phyloP scores from a whole-genome alignment of 495 filamentous ascomycete species.

The Aspergillus affinis region DNA sequence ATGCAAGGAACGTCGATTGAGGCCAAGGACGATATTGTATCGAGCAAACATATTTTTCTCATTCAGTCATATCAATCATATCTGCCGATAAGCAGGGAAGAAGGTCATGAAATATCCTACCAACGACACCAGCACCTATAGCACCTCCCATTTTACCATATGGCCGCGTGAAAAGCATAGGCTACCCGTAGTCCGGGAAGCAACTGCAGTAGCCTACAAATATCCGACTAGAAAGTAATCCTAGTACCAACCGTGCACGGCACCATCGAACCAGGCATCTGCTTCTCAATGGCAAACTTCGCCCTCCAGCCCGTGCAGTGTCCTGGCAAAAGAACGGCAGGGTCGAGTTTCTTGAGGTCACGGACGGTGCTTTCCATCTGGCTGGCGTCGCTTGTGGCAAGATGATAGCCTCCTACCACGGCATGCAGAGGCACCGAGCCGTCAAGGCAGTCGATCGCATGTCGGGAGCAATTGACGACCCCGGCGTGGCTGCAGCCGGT shows the following conservation, averaged over 20 bases:
- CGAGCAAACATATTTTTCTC: background rate
- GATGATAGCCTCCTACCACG: slow-evolving; percentile 61
- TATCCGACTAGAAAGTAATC: slow-evolving; percentile 39
- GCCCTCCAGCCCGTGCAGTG: slow-evolving; percentile 64
- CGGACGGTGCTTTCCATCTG: slow-evolving; percentile 48
- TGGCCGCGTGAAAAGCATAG: no score
- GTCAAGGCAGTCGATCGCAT: slow-evolving; percentile 45
- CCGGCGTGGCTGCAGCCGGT: slow-evolving; percentile 64
- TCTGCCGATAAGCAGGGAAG: background rate
- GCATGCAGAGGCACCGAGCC: slow-evolving; percentile 50
- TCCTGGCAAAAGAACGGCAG: slow-evolving; percentile 55
- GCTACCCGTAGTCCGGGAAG: background rate
- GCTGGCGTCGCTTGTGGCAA: slow-evolving; percentile 47
- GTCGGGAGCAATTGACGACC: slow-evolving; percentile 54
- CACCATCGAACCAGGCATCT: slow-evolving; percentile 55
- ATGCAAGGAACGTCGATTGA: no score
- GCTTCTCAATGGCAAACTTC: slow-evolving; percentile 59
- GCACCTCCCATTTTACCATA: no score
- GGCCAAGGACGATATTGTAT: no score
- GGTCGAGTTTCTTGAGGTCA: slow-evolving; percentile 53
- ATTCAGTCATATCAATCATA: background rate
- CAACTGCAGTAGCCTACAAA: background rate
- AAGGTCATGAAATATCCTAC: no score
- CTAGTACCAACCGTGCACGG: slow-evolving; percentile 57
- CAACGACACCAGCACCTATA: no score